Base-by-base conservation (phyloP, 176 grass and related monocot genomes). In the Aegilops umbellulata region DNA sequence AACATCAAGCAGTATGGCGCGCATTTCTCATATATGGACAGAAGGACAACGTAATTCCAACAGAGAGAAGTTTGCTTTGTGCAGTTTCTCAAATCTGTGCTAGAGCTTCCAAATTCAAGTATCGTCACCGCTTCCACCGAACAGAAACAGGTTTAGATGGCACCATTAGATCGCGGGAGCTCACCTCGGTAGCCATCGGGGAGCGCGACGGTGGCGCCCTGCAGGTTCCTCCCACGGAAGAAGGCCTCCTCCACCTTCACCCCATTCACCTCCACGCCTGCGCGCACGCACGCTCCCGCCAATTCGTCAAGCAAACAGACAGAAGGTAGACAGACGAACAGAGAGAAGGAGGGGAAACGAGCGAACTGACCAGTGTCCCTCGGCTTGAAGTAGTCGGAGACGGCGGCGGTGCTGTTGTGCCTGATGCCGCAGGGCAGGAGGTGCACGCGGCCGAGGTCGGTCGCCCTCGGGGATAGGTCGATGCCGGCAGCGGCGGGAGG, bases 221-320 rank as follows among this genome's bases (percentile, higher is more conserved):
- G 90, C 84, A 98, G 84, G 23, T 92, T 98, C 87, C 96, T 98
- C 58, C 96, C 96, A 63, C 96, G 91, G 78, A 95, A 95, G 90
- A 92, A 95, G 1, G 92, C 88, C 85, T 98, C 96, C 80, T 98
- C 84, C 84, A 98, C 88, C 80, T 25, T 89, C 65, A 95, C 65
- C 19, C 92, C 92, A 25, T 95, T 93, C 74, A 95, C 81, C 60
- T 92, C 89, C 70, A 82, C 73, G 29, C 89, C 95, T 98, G 26
- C 25, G 22, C 16, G 12, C 25, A 30, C 16, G 12, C 15, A 55
- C 6, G 15, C 3, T 20, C 60, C 8, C 25, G 30, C 11, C 16
- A 60, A 66, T 69, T 44, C 27, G 27, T 85, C 69, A 34, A 58
- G 15, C 16, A 36, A 74, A 69, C 10, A 8, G 31, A 39, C 17